Evolutionary conservation across 1,139 yeast species (phyloP), one percentile per base, ranked within the genome.

Genomic region (Protomyces lactucae-debilis): DNA sequence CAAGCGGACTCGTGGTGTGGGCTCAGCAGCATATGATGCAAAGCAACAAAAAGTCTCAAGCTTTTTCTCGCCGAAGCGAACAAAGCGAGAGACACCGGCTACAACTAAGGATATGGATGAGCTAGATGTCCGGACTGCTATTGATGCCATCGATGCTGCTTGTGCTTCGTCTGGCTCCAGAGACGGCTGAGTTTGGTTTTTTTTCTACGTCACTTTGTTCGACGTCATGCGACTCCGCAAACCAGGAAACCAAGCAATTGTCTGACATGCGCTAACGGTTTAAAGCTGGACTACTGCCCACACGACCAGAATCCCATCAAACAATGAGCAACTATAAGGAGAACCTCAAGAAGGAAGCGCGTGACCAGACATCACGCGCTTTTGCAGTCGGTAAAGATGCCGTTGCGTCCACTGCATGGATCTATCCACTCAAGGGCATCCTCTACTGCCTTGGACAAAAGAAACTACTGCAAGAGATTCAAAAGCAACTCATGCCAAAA

Each of bases 391-490:
- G 63, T 28, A 52, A 35, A 21, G 63, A 59, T 23, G 63, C 63
- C 10, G 40, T 59, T 32, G 12, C 43, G 3, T 40, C 53, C 9
- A 46, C 40, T 14, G 57, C 57, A 10, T 59, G 52, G 55, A 12
- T 59, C 36, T 59, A 59, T n/a, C 63, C 63, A 18, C 39, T 59
- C 45, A 37, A 52, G n/a, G 63, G 63, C 25, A 59, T 59, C 63
- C 52, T 40, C 52, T 59, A 40, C 32, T 35, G 51, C 21, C 48
- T 48, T 10, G 45, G 57, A 14, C 25, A 59, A n/a, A 40, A 45
- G 45, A 40, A 55, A 12, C 52, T 59, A 43, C 36, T 39, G 16
- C 52, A 43, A 4, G 57, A 55, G n/a, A 40, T 59, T 57, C 52
- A 59, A 32, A 51, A 51, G 3, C 63, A 59, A 43, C 35, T 55